Evolutionary conservation across 140 eudicot species (phyloP).

Genomic region (Bidens hawaiensis): DNA sequence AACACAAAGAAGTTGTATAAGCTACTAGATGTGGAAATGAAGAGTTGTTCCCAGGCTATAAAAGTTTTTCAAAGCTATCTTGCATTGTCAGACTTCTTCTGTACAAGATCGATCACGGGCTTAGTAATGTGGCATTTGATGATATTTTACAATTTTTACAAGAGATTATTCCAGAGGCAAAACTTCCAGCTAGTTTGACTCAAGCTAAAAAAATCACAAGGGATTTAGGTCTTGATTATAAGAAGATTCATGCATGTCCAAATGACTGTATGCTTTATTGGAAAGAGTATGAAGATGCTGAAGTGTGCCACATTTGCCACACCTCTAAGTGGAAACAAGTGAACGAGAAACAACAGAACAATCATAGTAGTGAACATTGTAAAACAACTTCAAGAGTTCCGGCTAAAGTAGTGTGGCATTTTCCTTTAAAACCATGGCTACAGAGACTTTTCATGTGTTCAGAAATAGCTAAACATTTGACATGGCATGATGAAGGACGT

Average conservation of each 20-base stretch:
- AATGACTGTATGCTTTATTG: conserved; percentile 14
- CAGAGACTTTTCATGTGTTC: conserved; percentile 26
- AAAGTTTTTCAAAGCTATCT: conserved; percentile 23
- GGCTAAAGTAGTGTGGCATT: too few relatives aligned
- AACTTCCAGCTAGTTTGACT: conserved; percentile 17
- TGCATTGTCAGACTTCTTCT: conserved; percentile 12
- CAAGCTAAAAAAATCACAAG: background rate
- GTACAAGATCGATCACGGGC: conserved; percentile 6
- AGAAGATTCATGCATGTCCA: conserved; percentile 15
- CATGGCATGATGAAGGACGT: too few relatives aligned
- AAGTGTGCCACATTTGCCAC: too few relatives aligned
- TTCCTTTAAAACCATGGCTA: too few relatives aligned
- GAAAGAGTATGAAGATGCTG: too few relatives aligned
- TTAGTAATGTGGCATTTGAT: conserved; percentile 22
- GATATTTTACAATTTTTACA: too few relatives aligned
- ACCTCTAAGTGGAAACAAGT: conserved; percentile 26
- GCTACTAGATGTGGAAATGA: background rate
- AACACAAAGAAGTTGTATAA: conserved; percentile 11
- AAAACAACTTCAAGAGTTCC: too few relatives aligned
- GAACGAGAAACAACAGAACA: background rate
- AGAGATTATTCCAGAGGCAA: conserved; percentile 18
- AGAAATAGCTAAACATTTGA: conserved; percentile 15
- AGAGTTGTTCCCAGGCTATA: conserved; percentile 14
- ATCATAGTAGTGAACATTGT: too few relatives aligned
- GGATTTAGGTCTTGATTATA: conserved; percentile 19